These are phyloP conservation scores for Panicum virgatum DNA, from an alignment of 202 grass and related monocot species.

Conservation along the genomic window DNA sequence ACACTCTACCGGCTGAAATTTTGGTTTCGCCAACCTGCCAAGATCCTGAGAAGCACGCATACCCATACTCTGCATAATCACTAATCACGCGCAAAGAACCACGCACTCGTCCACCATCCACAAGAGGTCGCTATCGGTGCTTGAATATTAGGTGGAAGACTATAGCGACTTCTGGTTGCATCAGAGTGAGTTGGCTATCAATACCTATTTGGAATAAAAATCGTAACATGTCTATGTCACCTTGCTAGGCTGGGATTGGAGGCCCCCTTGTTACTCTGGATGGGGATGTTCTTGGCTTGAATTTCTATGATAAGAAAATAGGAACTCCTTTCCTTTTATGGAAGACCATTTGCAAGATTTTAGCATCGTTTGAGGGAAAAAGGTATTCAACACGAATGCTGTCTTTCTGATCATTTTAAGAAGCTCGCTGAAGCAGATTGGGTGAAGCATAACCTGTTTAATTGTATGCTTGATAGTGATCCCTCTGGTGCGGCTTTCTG, in stretches of 20 bases:
- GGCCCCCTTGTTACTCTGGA: neutral
- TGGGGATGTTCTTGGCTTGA: neutral
- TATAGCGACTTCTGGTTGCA: no score
- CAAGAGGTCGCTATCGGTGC: no score
- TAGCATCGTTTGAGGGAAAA: neutral
- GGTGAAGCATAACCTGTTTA: neutral
- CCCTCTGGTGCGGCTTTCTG: neutral
- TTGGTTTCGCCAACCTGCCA: no score
- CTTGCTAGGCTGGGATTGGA: neutral
- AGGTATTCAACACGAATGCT: neutral
- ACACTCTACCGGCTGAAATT: no score
- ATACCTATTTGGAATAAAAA: neutral
- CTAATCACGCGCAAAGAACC: no score
- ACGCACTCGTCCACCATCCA: no score
- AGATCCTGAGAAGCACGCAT: no score
- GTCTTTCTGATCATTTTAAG: neutral
- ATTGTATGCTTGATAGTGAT: neutral
- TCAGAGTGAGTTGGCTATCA: neutral
- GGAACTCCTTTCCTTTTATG: neutral
- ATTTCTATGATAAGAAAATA: neutral
- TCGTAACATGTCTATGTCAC: neutral
- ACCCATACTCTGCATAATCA: no score
- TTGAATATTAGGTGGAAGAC: no score
- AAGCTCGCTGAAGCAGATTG: neutral
- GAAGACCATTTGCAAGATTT: neutral